phyloP scores from a whole-genome alignment of 768 basidiomycete species.

The Suillus clintonianus region DNA sequence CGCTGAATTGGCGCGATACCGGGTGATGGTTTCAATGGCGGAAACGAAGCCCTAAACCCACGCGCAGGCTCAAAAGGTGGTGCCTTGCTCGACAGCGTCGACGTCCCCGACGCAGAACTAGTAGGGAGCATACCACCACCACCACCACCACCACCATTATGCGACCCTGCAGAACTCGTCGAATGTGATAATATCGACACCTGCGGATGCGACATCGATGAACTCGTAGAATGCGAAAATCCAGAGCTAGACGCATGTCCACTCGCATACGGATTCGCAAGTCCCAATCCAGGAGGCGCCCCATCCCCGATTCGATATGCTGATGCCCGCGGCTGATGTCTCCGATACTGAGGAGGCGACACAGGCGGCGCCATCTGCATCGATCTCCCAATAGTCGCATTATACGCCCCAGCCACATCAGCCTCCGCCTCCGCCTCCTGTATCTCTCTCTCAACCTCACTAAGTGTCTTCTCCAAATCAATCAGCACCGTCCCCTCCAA shows the following conservation, averaged over 20 bases:
- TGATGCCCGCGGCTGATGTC: conserved; percentile 28
- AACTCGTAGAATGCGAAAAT: conserved; percentile 4
- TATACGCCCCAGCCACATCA: conserved; percentile 11
- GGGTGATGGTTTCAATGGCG: conserved; percentile 18
- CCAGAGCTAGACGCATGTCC: conserved; percentile 1
- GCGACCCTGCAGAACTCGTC: not conserved
- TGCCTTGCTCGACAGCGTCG: conserved; percentile 54
- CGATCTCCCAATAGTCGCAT: conserved; percentile 30
- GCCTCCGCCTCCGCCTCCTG: conserved; percentile 20
- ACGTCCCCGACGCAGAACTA: conserved; percentile 23
- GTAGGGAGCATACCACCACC: conserved; percentile 10
- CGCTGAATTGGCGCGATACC: conserved; percentile 1
- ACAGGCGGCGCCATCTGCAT: conserved; percentile 12
- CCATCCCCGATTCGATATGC: conserved; percentile 23
- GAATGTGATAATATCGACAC: conserved; percentile 29
- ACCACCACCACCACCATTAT: not conserved
- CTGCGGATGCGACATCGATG: conserved; percentile 7
- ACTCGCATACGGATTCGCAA: conserved; percentile 12
- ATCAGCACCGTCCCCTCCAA: conserved; percentile 58
- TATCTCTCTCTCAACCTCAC: conserved; percentile 60
- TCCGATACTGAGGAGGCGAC: conserved; percentile 28
- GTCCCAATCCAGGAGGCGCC: conserved; percentile 14
- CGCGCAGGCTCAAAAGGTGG: conserved; percentile 54
- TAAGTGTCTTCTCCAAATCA: conserved; percentile 70
- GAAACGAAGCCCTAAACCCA: conserved; percentile 24